Evolutionary conservation across 306 rosid species (phyloP), one percentile per base, ranked within the genome.

Genomic region (Macrotyloma uniflorum): DNA sequence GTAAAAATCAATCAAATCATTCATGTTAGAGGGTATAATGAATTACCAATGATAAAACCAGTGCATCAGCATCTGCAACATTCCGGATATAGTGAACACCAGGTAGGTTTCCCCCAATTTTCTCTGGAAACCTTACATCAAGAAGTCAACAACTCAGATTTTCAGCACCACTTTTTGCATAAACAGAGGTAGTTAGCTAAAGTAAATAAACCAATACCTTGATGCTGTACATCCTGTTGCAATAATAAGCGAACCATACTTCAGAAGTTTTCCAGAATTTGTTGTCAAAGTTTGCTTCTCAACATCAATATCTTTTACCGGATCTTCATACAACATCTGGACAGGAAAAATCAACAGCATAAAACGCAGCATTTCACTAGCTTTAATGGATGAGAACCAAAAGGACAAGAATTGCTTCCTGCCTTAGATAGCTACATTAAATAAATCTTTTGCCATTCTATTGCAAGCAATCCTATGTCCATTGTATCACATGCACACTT

Each of bases 61-160:
- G 87, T 18, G 89, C 83, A 84, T 92, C 89, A 40, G 98, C 98
- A 90, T 94, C 98, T 16, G 95, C 95, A 79, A 92, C 91, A 79
- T 94, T 96, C 66, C 98, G 95, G 65, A 94, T 85, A 81, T 92
- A 94, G 83, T 94, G 98, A 82, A 92, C 97, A 71, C 98, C 97
- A 32, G 88, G 82, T 49, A 94, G 89, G 74, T 86, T 88, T 78
- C 98, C 97, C 57, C 98, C 98, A 82, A 88, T 92, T 84, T 88
- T 92, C 70, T 88, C 97, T 0, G 97, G 97, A 84, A 94, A 86
- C 85, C 98, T 94, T 86, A 30, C 45, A 66, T 77, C 59, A 83
- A 51, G 66, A 65, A 79, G 57, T 67, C 58, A 50, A 75, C 68
- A 76, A 66, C 62, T 71, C 70, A 63, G 72, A 61, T 67, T 62